Evolutionary conservation across 352 stramenopile species (phyloP), one percentile per base, ranked within the genome.

Genomic region (Phytopythium mirpurense): DNA sequence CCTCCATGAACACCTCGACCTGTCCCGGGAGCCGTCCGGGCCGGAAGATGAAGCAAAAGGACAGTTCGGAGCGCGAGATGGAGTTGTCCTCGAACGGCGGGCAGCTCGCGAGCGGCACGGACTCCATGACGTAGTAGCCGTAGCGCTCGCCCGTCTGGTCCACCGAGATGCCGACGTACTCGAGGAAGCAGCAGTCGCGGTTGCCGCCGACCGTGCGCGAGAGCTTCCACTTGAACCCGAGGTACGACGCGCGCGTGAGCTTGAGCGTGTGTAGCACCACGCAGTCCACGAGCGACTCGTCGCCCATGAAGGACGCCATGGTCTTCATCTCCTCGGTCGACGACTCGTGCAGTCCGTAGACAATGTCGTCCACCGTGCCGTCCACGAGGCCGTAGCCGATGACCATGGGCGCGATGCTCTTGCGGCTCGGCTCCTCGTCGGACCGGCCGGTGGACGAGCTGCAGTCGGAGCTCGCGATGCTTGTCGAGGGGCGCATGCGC

Each of bases 161-260:
- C 37, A 71, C 63, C 12, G 74, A 71, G 7, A 90, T 62, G 41
- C 78, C 78, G 4, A 85, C 72, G 47, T 83, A 83, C 46, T 90
- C 76, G 53, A 84, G 60, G 42, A 71, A 89, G 57, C 78, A 89
- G 51, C 74, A 73, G 59, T 89, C 78, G 52, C 78, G 78, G 51
- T 89, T 89, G 32, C 78, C 78, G 18, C 78, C 78, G n/a, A 83
- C 66, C 8, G 78, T 86, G 16, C 75, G 78, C 36, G 62, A 73
- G 35, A 89, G 57, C 50, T 84, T 86, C 78, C 78, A 89, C 67
- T 89, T 89, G 53, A 89, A 70, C 15, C 78, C 76, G 36, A 87
- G 58, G 49, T 85, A 86, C 26, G 73, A 80, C 23, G 73, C 72
- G 15, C 68, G 73, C 31, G 68, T 74, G 38, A 73, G 56, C 26